Conservation (phyloP, 2,329 filamentous ascomycete genomes). For the Fusarium dimerum region DNA sequence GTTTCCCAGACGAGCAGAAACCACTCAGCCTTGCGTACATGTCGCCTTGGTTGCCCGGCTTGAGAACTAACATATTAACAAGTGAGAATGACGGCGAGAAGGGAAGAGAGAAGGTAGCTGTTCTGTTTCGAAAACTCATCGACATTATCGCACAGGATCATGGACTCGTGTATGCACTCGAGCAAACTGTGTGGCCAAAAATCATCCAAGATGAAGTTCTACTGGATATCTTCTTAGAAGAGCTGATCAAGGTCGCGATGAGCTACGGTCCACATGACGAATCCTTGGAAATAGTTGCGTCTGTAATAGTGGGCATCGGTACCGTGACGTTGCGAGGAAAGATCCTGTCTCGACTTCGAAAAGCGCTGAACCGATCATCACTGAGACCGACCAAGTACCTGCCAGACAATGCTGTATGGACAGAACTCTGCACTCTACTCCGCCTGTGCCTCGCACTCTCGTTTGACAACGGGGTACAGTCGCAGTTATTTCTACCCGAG, state of each 20-base stretch:
- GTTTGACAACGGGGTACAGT: slow-evolving; percentile 67
- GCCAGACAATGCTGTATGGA: slow-evolving; percentile 68
- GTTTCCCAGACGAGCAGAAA: slow-evolving; percentile 67
- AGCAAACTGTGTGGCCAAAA: slow-evolving; percentile 66
- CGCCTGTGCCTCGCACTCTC: slow-evolving; percentile 67
- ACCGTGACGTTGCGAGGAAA: slow-evolving; percentile 67
- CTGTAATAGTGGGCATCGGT: slow-evolving; percentile 63
- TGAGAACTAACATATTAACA: slow-evolving; percentile 60
- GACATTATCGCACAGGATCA: slow-evolving; percentile 64
- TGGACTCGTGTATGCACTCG: slow-evolving; percentile 59
- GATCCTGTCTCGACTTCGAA: slow-evolving; percentile 64
- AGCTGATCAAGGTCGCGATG: slow-evolving; percentile 64
- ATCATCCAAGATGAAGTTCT: slow-evolving; percentile 66
- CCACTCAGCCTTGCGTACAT: slow-evolving; percentile 68
- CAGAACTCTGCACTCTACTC: slow-evolving; percentile 67
- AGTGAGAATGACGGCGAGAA: slow-evolving; percentile 65
- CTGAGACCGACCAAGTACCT: slow-evolving; percentile 65
- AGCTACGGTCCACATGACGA: slow-evolving; percentile 59
- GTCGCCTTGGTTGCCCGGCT: slow-evolving; percentile 66
- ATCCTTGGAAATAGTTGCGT: slow-evolving; percentile 60
- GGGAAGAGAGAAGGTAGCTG: slow-evolving; percentile 63
- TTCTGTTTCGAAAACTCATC: slow-evolving; percentile 66
- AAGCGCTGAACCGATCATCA: slow-evolving; percentile 67
- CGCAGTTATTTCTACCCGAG: slow-evolving; percentile 68
- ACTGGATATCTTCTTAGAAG: slow-evolving; percentile 67